Evolutionary conservation across 2,329 filamentous ascomycete species (phyloP), one percentile per base, ranked within the genome.

Genomic region (Sporothrix globosa): DNA sequence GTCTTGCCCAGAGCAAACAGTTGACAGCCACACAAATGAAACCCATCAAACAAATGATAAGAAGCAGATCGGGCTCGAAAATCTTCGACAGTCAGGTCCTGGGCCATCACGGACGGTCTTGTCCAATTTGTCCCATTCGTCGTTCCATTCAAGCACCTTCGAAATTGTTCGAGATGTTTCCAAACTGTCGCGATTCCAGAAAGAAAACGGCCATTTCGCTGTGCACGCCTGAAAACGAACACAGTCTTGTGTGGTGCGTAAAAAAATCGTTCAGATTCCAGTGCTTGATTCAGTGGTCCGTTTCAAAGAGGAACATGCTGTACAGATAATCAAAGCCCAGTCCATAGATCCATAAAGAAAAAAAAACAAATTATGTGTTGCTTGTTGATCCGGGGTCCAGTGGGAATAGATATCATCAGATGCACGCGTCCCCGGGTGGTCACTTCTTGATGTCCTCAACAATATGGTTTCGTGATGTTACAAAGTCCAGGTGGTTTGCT

Each of bases 401-500:
- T 34, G 30, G 34, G 9, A 41, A 58, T n/a, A 34, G 27, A 34
- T 34, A n/a, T 9, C 17, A 58, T 39, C 54, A 41, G 27, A 56
- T 56, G 27, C 53, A 58, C 54, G 30, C 17, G 19, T 41, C 54
- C 54, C n/a, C 19, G 30, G 7, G 13, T 39, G 53, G 13, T 21
- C 34, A 46, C 13, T 44, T 41, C 24, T 54, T 54, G 52, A 27
- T 54, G 24, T 27, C 27, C 13, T 19, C 24, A 54, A 44, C 1
- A 27, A 24, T 54, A 27, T 54, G 21, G 24, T 27, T 54, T 30
- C 48, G 52, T 46, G n/a, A 27, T 27, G 21, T 46, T 46, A 63
- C 58, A 63, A 13, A n/a, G 39, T 63, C 58, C 39, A 61, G 56
- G 24, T 46, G n/a, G 4, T 5, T 46, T 63, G 58, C n/a, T 46